Evolutionary conservation across 2,329 filamentous ascomycete species (phyloP).

Genomic region (Cladosporium sp.): DNA sequence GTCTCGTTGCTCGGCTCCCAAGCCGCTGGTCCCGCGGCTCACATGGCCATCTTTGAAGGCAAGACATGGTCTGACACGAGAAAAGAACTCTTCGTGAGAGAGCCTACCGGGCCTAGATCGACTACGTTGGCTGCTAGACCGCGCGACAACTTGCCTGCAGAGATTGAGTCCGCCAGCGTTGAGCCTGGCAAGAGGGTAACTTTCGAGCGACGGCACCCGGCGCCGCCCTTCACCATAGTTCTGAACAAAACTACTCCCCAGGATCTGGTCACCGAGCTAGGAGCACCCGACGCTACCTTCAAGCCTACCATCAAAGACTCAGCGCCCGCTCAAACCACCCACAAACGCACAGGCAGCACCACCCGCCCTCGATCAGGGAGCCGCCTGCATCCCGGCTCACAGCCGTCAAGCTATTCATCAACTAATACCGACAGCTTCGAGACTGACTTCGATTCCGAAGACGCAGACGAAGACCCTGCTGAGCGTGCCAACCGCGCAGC

Average conservation of each 20-base stretch:
- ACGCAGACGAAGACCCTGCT: slow-evolving; percentile 51
- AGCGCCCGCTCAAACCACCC: slow-evolving; percentile 15
- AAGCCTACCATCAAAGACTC: slow-evolving; percentile 21
- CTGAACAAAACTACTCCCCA: slow-evolving; percentile 87
- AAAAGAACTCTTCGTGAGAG: slow-evolving; percentile 66
- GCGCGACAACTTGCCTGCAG: slow-evolving; percentile 77
- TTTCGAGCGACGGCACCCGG: slow-evolving; percentile 65
- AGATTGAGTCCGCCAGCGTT: slow-evolving; percentile 74
- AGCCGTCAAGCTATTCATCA: slow-evolving; percentile 33
- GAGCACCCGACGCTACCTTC: slow-evolving; percentile 90
- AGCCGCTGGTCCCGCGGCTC: slow-evolving; percentile 67
- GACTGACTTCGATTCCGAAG: slow-evolving; percentile 42
- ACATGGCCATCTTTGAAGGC: slow-evolving; percentile 87
- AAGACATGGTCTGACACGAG: slow-evolving; percentile 85
- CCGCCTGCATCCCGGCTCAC: slow-evolving; percentile 21
- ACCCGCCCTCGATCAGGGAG: slow-evolving; percentile 18
- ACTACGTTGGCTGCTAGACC: slow-evolving; percentile 62
- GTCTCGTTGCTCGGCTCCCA: slow-evolving; percentile 78
- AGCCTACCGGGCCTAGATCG: slow-evolving; percentile 67
- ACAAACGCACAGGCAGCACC: slow-evolving; percentile 20
- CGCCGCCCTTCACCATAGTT: slow-evolving; percentile 60
- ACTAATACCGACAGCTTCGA: slow-evolving; percentile 39
- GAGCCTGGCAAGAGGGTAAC: slow-evolving; percentile 71
- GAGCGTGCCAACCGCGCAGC: slow-evolving; percentile 54
- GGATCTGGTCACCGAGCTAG: slow-evolving; percentile 82